These are phyloP conservation scores for Dothistroma pini DNA, from an alignment of 2,329 filamentous ascomycete genomes.

Conservation along the genomic window DNA sequence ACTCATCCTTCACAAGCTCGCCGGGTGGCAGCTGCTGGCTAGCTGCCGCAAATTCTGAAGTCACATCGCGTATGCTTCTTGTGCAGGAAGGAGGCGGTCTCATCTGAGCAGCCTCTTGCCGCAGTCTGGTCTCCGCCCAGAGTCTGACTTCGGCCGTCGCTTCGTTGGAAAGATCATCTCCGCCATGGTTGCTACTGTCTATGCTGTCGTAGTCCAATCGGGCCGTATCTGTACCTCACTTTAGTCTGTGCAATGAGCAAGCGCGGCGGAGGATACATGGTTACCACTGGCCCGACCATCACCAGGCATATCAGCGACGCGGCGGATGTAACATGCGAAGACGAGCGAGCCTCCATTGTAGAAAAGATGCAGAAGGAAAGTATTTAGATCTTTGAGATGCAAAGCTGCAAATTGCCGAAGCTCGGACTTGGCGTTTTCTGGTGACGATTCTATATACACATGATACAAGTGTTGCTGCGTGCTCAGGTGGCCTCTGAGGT, in stretches of 20 bases:
- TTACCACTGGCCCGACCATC: slow-evolving; percentile 23
- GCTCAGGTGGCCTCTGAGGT: not conserved
- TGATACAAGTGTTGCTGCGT: slow-evolving; percentile 24
- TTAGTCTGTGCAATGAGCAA: not conserved
- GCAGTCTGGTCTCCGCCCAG: slow-evolving; percentile 25
- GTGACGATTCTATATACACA: slow-evolving; percentile 24
- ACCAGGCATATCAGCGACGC: slow-evolving; percentile 17
- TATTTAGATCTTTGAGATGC: not conserved
- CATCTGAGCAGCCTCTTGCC: slow-evolving; percentile 25
- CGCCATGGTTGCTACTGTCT: not conserved
- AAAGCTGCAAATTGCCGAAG: slow-evolving; percentile 6
- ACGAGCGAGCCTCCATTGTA: not conserved
- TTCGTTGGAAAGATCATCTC: slow-evolving; percentile 4
- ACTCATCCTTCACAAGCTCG: slow-evolving; percentile 87
- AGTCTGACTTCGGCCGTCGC: slow-evolving; percentile 14
- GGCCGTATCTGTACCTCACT: slow-evolving; percentile 1
- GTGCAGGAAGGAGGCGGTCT: not conserved
- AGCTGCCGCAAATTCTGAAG: slow-evolving; percentile 34
- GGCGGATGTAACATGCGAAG: slow-evolving; percentile 3
- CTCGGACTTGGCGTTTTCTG: slow-evolving; percentile 13
- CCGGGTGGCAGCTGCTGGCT: slow-evolving; percentile 61
- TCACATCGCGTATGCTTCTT: slow-evolving; percentile 32
- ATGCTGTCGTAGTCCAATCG: slow-evolving; percentile 1
- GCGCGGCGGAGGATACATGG: not conserved
- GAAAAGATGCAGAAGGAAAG: not conserved